Base-by-base conservation (phyloP, 2,329 filamentous ascomycete species). In the Zymoseptoria pseudotritici region DNA sequence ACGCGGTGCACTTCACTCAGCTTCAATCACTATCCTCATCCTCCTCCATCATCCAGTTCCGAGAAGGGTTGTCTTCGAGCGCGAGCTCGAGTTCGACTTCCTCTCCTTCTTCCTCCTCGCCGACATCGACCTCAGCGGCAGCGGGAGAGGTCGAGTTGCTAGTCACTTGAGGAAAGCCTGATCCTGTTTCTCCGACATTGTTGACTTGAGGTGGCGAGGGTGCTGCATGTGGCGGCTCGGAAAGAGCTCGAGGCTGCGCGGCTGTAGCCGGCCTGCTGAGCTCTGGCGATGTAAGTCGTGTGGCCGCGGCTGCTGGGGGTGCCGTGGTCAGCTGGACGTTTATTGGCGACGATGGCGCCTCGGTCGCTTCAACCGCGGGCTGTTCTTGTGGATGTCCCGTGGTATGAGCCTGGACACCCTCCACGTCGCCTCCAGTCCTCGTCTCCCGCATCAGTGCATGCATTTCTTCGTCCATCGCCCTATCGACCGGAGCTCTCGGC, bases 71-170 rank as follows among this genome's bases (percentile, higher is more conserved):
- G 36, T 46, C 13, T 46, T 46, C 36, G 13, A 46, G 36, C 1
- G 11, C 20, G 29, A 59, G 13, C 46, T 56, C 58, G n/a, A 59
- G 46, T 26, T 56, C 53, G 42, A 59, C 54, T 50, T 53, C 24
- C 13, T 59, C 58, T 5, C 49, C n/a, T 21, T 50, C 46, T 13
- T 20, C 53, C 49, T 42, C 57, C 8, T 46, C 22, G 20, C 3
- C 36, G 1, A 11, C 57, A 29, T 46, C 17, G 17, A 13, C 6
- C 11, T 50, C 4, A 7, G 36, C 13, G 36, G n/a, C 4, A n/a
- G 36, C 17, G 17, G 36, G 36, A 46, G 36, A n/a, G 2, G 13
- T 7, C 6, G 36, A 46, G 13, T 17, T 46, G 4, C 4, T n/a
- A 11, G 13, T 46, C 36, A 17, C 4, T 3, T 46, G 11, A 17